phyloP scores from a whole-genome alignment of 768 basidiomycete genomes.

The Holtermanniella nyarrowii region DNA sequence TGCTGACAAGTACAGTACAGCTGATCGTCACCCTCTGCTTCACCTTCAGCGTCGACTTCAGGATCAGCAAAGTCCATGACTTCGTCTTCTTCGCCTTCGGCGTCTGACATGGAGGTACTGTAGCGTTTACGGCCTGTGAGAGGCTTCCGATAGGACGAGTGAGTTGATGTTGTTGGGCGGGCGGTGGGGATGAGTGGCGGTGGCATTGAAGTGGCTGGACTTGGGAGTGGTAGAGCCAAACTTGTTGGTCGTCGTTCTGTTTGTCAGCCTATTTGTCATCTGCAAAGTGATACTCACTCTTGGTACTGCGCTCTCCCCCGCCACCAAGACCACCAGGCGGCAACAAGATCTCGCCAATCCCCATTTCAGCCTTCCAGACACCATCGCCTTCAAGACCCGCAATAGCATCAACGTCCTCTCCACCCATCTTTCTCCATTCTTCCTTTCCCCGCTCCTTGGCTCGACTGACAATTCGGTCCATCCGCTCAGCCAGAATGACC shows the following conservation, averaged over 20 bases:
- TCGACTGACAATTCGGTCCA: constrained; percentile 32
- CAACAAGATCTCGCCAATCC: constrained; percentile 18
- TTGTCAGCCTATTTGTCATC: constrained; percentile 1
- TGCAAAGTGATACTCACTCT: constrained; percentile 32
- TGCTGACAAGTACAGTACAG: constrained; percentile 78
- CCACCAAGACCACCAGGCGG: constrained; percentile 23
- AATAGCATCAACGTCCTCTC: constrained; percentile 27
- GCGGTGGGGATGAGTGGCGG: constrained; percentile 12
- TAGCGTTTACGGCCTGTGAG: constrained; percentile 4
- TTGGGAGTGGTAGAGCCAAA: constrained; percentile 15
- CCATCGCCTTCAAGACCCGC: constrained; percentile 5
- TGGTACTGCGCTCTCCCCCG: constrained; percentile 17
- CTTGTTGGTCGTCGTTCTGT: constrained; percentile 29
- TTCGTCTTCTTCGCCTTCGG: constrained; percentile 15
- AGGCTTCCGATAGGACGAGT: constrained; percentile 13
- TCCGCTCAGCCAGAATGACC: constrained; percentile 24
- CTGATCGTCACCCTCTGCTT: constrained; percentile 53
- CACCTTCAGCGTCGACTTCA: constrained; percentile 48
- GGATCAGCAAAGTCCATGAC: constrained; percentile 47
- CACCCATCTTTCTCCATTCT: constrained; percentile 37
- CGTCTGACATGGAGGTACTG: constrained; percentile 11
- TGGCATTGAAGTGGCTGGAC: constrained; percentile 6
- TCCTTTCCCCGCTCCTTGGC: constrained; percentile 28
- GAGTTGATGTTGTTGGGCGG: constrained; percentile 8
- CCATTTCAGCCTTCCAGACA: constrained; percentile 14